phyloP scores from a whole-genome alignment of 164 flowering plant genomes.

The Litsea cubeba region DNA sequence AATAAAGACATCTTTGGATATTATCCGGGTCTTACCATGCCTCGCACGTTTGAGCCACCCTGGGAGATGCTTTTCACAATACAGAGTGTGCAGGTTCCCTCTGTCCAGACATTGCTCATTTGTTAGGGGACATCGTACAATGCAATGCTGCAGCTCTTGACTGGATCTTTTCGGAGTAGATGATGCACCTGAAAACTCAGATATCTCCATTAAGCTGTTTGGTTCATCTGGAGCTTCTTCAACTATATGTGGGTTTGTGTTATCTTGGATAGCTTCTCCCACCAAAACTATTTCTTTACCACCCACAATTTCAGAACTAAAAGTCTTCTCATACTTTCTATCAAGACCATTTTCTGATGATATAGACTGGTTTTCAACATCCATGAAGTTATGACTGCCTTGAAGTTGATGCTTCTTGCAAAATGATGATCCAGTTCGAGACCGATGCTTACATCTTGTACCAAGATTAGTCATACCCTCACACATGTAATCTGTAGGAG shows the following conservation, averaged over 20 bases:
- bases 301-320: conserved; percentile 22
- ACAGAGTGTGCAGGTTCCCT: conserved; percentile 62
- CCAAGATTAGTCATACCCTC: conserved; percentile 89
- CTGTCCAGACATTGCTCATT: conserved; percentile 48
- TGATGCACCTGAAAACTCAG: conserved; percentile 16
- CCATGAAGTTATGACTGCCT: conserved; percentile 15
- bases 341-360: conserved; percentile 40
- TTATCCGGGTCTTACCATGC: conserved; percentile 82
- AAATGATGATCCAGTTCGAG: conserved; percentile 59
- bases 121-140: conserved; percentile 42
- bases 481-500: conserved; percentile 59
- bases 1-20: conserved; percentile 75
- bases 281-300: conserved; percentile 40
- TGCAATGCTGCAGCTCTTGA: conserved; percentile 38
- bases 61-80: conserved; percentile 90
- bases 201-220: conserved; percentile 24
- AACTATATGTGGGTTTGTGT: conserved; percentile 27
- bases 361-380: conserved; percentile 15
- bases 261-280: conserved; percentile 35
- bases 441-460: conserved; percentile 82
- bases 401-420: conserved; percentile 83
- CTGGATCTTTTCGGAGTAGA: conserved; percentile 16
- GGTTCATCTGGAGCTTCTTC: conserved; percentile 21
- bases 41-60: conserved; percentile 94
- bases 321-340: conserved; percentile 46